phyloP scores from a whole-genome alignment of 441 rosid species.

The Euphorbia neoarborescens region DNA sequence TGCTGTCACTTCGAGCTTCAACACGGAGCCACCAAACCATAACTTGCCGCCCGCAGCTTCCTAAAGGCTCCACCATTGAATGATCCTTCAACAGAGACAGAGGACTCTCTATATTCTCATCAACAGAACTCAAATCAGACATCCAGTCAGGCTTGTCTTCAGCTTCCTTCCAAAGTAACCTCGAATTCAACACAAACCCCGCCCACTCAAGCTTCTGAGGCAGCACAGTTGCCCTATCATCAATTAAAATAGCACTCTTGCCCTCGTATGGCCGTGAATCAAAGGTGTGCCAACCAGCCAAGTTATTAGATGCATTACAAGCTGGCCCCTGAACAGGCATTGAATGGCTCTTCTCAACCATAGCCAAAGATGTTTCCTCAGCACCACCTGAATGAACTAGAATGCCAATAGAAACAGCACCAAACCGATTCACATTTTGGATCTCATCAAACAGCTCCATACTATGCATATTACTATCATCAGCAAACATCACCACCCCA shows the following conservation, averaged over 20 bases:
- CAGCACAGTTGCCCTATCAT: conserved; percentile 73
- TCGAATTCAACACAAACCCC: conserved; percentile 85
- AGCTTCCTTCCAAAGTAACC: conserved; percentile 74
- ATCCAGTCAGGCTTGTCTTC: conserved; percentile 73
- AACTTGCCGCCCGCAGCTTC: conserved; percentile 88
- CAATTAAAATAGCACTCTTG: conserved; percentile 60
- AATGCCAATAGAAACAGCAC: conserved; percentile 83
- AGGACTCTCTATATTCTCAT: conserved; percentile 60
- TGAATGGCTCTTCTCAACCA: conserved; percentile 26
- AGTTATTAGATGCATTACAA: conserved; percentile 57
- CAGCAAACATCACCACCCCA: conserved; percentile 84
- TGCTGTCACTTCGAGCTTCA: conserved; percentile 97
- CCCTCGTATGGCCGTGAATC: conserved; percentile 54
- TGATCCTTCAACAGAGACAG: conserved; percentile 57
- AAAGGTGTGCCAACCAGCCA: conserved; percentile 87
- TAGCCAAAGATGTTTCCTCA: conserved; percentile 32
- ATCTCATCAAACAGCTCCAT: conserved; percentile 93
- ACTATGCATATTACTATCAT: conserved; percentile 93
- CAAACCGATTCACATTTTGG: conserved; percentile 86
- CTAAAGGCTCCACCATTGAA: conserved; percentile 81
- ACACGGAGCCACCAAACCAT: conserved; percentile 98
- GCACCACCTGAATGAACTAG: conserved; percentile 50
- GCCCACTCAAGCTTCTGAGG: conserved; percentile 92
- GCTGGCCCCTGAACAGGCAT: conserved; percentile 96
- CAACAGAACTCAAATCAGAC: conserved; percentile 50